phyloP scores from a whole-genome alignment of 306 rosid genomes.

The Glycyrrhiza uralensis region DNA sequence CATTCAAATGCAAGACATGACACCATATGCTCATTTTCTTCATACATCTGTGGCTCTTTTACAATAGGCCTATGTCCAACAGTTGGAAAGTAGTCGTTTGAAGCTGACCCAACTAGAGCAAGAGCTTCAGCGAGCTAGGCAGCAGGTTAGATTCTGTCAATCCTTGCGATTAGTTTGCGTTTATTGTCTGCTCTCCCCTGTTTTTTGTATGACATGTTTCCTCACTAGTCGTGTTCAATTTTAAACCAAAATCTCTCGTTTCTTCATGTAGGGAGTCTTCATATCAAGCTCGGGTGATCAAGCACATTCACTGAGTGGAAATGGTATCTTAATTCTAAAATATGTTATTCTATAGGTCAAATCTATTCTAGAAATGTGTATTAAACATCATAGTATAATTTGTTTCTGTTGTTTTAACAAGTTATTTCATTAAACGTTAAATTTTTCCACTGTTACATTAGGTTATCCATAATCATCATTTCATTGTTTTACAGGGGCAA shows the following conservation, averaged over 20 bases:
- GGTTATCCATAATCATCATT: slow-evolving; percentile 23
- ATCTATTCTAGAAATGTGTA: slow-evolving; percentile 16
- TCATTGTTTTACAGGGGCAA: slow-evolving; percentile 65
- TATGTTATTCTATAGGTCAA: slow-evolving; percentile 7
- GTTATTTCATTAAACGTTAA: not conserved
- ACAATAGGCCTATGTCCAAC: slow-evolving; percentile 93
- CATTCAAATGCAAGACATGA: slow-evolving; percentile 11
- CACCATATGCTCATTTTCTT: slow-evolving; percentile 5
- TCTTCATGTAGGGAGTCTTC: slow-evolving; percentile 70
- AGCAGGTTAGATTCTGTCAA: slow-evolving; percentile 59
- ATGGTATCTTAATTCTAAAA: slow-evolving; percentile 58
- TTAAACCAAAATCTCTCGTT: slow-evolving; percentile 16
- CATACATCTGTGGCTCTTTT: not conserved
- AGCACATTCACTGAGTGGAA: slow-evolving; percentile 88
- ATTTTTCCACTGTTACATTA: slow-evolving; percentile 10
- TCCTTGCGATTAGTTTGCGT: slow-evolving; percentile 1
- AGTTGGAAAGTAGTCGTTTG: slow-evolving; percentile 92
- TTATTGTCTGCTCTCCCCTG: not conserved
- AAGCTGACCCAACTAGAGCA: slow-evolving; percentile 94
- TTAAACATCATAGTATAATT: slow-evolving; percentile 12
- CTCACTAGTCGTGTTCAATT: not conserved
- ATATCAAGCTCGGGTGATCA: slow-evolving; percentile 90
- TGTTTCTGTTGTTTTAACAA: slow-evolving; percentile 5
- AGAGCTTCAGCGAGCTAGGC: slow-evolving; percentile 98
- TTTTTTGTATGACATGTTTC: not conserved